phyloP scores from a whole-genome alignment of 139 green algal genomes.

The Coelastrella sp. region DNA sequence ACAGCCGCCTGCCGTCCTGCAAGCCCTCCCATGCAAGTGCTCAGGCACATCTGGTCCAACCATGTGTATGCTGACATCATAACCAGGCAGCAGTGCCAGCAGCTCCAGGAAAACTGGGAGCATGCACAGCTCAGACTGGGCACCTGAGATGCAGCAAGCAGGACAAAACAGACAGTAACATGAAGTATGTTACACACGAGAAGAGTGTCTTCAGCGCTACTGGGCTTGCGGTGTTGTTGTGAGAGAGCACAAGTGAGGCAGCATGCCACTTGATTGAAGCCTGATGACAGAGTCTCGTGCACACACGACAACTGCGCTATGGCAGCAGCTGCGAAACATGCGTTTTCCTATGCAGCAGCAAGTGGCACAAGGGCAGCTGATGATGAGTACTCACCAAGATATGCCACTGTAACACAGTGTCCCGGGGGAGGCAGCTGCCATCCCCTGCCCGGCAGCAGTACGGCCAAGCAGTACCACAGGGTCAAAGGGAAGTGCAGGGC shows the following conservation, averaged over 20 bases:
- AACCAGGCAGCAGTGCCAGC: conserved; percentile 11
- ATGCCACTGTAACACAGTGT: background rate
- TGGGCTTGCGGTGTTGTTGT: no score
- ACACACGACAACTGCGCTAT: no score
- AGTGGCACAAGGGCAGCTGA: no score
- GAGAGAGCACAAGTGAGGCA: background rate
- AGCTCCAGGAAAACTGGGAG: conserved; percentile 32
- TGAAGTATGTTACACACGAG: no score
- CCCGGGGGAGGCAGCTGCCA: background rate
- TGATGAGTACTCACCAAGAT: conserved; percentile 11
- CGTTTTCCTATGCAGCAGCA: no score
- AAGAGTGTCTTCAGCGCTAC: no score
- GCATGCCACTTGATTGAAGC: background rate
- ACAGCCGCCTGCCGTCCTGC: background rate
- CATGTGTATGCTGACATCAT: conserved; percentile 25
- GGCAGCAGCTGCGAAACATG: no score
- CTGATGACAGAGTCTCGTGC: background rate
- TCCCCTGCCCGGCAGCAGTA: conserved; percentile 10
- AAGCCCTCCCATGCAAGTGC: conserved; percentile 8
- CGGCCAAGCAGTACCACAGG: conserved; percentile 31
- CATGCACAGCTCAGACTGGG: conserved; percentile 12
- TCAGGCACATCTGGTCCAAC: conserved; percentile 37
- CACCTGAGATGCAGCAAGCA: background rate
- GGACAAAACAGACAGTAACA: background rate
- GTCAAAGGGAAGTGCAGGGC: conserved; percentile 23